Conservation (phyloP, 768 basidiomycete species). For the Naganishia onofrii region DNA sequence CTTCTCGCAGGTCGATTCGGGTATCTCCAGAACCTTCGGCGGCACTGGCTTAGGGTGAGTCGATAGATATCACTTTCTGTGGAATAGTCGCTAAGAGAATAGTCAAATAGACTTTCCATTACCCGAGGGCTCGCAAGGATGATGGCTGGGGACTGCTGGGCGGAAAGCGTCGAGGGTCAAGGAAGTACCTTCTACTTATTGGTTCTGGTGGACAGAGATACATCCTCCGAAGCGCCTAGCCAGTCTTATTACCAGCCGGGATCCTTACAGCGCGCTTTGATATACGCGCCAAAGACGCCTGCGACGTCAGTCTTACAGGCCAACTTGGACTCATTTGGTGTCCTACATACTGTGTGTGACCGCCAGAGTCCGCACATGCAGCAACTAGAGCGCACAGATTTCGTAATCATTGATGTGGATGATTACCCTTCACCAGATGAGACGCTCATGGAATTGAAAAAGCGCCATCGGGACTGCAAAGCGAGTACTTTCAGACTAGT, state of each 20-base stretch:
- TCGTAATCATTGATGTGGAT: conserved; percentile 5
- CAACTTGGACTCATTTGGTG: conserved; percentile 6
- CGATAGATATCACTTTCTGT: not conserved
- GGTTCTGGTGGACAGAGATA: conserved; percentile 31
- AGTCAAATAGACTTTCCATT: conserved; percentile 34
- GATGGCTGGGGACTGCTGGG: conserved; percentile 37
- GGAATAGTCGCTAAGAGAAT: not conserved
- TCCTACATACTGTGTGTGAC: not conserved
- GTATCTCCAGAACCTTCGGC: conserved; percentile 40
- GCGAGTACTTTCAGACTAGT: not conserved
- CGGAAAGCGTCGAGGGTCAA: conserved; percentile 39
- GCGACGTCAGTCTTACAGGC: not conserved
- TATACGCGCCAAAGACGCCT: not conserved
- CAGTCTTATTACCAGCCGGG: not conserved
- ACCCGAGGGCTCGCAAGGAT: conserved; percentile 41
- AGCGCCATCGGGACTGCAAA: conserved; percentile 1
- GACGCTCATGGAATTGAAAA: too few relatives aligned
- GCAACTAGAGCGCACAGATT: not conserved
- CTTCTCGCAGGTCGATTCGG: conserved; percentile 44
- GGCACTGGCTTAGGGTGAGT: conserved; percentile 37
- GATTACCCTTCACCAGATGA: not conserved
- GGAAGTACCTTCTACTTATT: conserved; percentile 43
- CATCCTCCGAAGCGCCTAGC: not conserved
- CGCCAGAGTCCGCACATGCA: too few relatives aligned
- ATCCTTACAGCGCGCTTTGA: not conserved